A percentile compares a stretch with the other conserved stretches of the same genome.
Evolutionary conservation across 2,329 filamentous ascomycete genomes (phyloP).

Genomic region (Westerdykella ornata): DNA sequence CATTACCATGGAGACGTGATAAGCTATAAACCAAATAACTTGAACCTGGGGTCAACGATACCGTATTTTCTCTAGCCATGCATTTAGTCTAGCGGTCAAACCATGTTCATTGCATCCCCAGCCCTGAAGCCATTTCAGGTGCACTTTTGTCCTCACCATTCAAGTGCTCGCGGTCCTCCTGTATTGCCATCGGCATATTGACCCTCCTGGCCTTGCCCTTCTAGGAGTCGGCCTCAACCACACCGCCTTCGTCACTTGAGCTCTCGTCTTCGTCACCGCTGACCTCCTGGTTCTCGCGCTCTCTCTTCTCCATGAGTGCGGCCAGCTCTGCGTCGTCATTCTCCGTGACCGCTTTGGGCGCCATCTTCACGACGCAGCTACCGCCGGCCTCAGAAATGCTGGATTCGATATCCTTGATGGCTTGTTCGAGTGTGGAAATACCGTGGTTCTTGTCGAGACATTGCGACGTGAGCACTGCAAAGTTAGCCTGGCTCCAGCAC

Average conservation of each 20-base stretch:
- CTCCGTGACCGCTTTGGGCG: conserved; percentile 97
- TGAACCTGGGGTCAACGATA: too few species aligned
- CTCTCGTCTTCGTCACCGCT: conserved; percentile 95
- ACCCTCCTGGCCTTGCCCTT: too few species aligned
- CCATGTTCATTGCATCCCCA: too few species aligned
- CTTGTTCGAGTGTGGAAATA: conserved; percentile 76
- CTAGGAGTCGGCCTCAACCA: conserved; percentile 33
- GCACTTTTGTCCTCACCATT: too few species aligned
- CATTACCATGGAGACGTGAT: too few species aligned
- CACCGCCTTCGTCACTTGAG: conserved; percentile 85
- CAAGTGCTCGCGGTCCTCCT: too few species aligned
- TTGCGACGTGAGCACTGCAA: conserved; percentile 75
- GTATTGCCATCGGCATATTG: too few species aligned
- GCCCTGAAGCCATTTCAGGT: too few species aligned
- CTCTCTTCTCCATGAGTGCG: conserved; percentile 97
- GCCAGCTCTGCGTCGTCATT: conserved; percentile 96
- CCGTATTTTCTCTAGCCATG: too few species aligned
- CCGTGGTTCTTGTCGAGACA: conserved; percentile 88
- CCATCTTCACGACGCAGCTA: conserved; percentile 88
- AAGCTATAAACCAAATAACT: too few species aligned
- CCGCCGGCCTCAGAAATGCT: conserved; percentile 75
- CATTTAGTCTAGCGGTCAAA: too few species aligned
- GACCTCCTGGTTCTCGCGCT: conserved; percentile 95
- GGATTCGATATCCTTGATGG: conserved; percentile 77
- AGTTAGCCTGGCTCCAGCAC: conserved; percentile 11